Percentiles rank a stretch among this genome's conserved stretches.
Conservation (phyloP, 2,329 filamentous ascomycete genomes). For the Knufia fluminis region DNA sequence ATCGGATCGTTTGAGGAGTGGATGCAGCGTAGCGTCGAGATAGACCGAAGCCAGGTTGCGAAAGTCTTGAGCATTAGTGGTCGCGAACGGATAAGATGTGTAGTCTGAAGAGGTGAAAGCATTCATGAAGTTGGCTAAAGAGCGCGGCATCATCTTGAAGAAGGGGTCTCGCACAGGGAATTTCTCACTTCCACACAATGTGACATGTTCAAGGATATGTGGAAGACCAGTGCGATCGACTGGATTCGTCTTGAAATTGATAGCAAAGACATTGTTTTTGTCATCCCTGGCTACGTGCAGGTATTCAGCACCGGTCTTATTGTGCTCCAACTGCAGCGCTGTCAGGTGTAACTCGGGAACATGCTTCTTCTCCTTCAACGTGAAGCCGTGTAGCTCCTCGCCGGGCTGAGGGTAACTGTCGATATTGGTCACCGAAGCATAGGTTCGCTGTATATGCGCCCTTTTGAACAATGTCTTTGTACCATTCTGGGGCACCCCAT, state of each 20-base stretch:
- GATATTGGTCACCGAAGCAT: conserved; percentile 65
- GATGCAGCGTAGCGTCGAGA: conserved; percentile 84
- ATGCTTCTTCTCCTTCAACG: conserved; percentile 76
- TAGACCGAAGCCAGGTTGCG: conserved; percentile 95
- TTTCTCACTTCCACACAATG: conserved; percentile 89
- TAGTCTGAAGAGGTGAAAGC: conserved; percentile 94
- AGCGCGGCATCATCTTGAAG: conserved; percentile 98
- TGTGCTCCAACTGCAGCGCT: conserved; percentile 79
- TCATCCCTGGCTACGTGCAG: conserved; percentile 91
- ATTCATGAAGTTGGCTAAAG: conserved; percentile 99
- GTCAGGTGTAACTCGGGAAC: conserved; percentile 90
- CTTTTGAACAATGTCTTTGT: background rate
- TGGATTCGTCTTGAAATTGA: conserved; percentile 98
- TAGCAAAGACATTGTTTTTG: conserved; percentile 98
- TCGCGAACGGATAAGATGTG: conserved; percentile 95
- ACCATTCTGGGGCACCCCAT: conserved; percentile 14
- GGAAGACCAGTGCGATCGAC: conserved; percentile 93
- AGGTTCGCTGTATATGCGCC: conserved; percentile 23
- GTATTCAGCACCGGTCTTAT: conserved; percentile 93
- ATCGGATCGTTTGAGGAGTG: conserved; percentile 79
- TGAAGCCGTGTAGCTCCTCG: conserved; percentile 87
- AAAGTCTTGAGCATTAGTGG: conserved; percentile 90
- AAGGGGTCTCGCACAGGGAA: conserved; percentile 98
- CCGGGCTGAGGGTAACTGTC: conserved; percentile 68
- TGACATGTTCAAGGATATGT: conserved; percentile 96